Evolutionary conservation across 2,329 filamentous ascomycete species (phyloP), one percentile per base, ranked within the genome.

Genomic region (Fusarium hainanense): DNA sequence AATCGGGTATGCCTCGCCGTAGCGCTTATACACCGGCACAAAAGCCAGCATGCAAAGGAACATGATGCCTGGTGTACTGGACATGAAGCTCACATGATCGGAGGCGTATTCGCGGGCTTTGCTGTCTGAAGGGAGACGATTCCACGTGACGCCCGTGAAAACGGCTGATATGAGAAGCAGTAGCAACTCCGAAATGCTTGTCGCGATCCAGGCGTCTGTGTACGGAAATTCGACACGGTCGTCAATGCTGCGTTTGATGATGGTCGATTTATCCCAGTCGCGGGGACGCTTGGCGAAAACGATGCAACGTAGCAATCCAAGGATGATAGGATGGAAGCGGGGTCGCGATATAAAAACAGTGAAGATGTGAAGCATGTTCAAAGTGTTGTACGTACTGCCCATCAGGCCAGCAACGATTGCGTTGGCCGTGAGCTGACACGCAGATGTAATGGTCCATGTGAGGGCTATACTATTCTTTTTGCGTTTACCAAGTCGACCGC

Each of bases 61-160:
- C 65, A 72, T 65, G 7, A 74, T 43, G 6, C 58, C 71, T 1
- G 73, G 73, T 2, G 70, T 44, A 51, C 72, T 74, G 2, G 62
- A 65, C 7, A 74, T 34, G 51, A 66, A 74, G 58, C 57, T 68
- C 20, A 72, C 56, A n/a, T 69, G 61, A 37, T 72, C 72, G 4
- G 65, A 21, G 3, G 64, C 49, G 46, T 66, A 71, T 10, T 69
- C 67, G 28, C 61, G 65, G 4, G 61, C 16, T 2, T 37, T 23
- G 11, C 47, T 61, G n/a, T 62, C 65, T 1, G 18, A 20, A 4
- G 41, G 44, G 10, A 69, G 69, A 40, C 72, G 72, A 40, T 74
- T 50, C 72, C 73, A 75, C 11, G 72, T 74, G 14, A 74, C 67
- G 12, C 73, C 62, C 1, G 72, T 74, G 48, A 74, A 74, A 3